phyloP scores from a whole-genome alignment of 495 filamentous ascomycete species.

The Talaromyces adpressus region DNA sequence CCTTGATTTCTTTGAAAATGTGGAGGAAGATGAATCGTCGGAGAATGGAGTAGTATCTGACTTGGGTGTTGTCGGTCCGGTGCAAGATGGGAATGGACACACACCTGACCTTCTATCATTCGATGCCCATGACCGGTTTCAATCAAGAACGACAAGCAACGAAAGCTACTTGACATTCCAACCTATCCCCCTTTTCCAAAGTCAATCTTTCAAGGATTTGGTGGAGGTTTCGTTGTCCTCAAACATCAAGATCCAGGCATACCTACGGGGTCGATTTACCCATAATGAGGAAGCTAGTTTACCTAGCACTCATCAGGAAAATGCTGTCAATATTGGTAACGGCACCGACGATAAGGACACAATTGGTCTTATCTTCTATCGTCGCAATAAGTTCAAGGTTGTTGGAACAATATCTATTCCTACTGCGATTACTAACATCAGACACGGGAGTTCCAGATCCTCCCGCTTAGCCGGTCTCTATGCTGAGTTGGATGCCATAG shows the following conservation, averaged over 20 bases:
- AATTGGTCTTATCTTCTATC: constrained; percentile 5
- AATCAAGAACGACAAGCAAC: background rate
- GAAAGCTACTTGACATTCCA: background rate
- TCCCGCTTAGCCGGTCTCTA: background rate
- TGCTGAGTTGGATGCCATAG: constrained; percentile 4
- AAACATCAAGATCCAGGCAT: background rate
- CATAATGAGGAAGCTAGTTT: background rate
- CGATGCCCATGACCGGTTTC: background rate
- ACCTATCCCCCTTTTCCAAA: background rate
- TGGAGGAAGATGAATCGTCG: background rate
- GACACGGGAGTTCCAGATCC: background rate
- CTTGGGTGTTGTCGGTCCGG: background rate
- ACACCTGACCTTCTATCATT: background rate
- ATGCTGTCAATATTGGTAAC: background rate
- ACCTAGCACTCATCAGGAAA: background rate
- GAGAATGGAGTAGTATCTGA: background rate
- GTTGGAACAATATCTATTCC: background rate
- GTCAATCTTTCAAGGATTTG: background rate
- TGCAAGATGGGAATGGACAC: background rate
- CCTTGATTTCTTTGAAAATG: background rate
- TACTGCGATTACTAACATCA: background rate
- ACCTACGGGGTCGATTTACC: constrained; percentile 1
- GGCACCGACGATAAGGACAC: background rate
- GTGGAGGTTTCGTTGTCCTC: background rate
- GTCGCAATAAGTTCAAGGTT: constrained; percentile 7